Evolutionary conservation across 176 grass and related monocot species (phyloP), one percentile per base, ranked within the genome.

Genomic region (Cenchrus fungigraminus): DNA sequence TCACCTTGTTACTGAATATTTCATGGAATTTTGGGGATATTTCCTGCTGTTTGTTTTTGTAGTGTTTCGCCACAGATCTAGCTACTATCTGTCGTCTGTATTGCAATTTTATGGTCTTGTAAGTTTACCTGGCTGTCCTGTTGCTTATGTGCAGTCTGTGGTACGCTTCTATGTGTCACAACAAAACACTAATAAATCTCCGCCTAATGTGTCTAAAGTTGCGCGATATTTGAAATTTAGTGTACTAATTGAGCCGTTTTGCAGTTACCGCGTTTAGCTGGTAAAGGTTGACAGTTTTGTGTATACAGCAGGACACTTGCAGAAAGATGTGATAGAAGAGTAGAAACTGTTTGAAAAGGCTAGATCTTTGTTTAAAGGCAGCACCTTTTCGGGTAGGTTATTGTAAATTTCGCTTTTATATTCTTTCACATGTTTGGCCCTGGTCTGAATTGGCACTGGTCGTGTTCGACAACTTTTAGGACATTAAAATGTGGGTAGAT

Each of bases 251-350:
- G 34, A 79, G 73, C 28, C 74, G 14, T 42, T 79, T 61, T 60
- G n/a, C 12, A 54, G 75, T 83, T 79, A 44, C 68, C 45, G 20
- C 73, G 45, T 32, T 74, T 83, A 79, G 31, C 68, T 22, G 75
- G 43, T 90, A 80, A 91, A 87, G 84, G 34, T 9, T 51, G 71
- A 19, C 80, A 40, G 44, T 65, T 76, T 83, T 80, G 76, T 10
- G 43, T 56, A 78, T 61, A 51, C 68, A 79, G 74, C 73, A 53
- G 44, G 74, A 20, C 12, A 74, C 15, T 84, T 83, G 12, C 4
- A 50, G 69, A 79, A 83, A 66, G 45, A 60, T 60, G 74, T 75
- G 68, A 79, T 83, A 83, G 14, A 60, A 79, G 53, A 68, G 58
- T 78, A 31, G 22, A 80, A 87, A 84, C 81, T 47, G 52, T 83